These are phyloP conservation scores for Lasiosphaeria hispida DNA, from an alignment of 495 filamentous ascomycete genomes.

Conservation along the genomic window DNA sequence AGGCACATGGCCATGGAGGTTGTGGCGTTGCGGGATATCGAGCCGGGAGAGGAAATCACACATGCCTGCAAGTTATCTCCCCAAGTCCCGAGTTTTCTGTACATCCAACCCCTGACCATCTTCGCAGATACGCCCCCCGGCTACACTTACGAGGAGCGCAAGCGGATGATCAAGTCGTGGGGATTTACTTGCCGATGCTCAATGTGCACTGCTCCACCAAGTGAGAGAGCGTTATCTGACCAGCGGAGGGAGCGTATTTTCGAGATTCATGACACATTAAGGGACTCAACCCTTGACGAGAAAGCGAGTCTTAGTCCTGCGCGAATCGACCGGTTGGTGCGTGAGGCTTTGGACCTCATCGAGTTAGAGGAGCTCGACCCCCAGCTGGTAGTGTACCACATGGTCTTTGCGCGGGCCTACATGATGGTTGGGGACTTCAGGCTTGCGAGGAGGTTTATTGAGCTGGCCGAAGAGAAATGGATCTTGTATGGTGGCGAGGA, in stretches of 20 bases:
- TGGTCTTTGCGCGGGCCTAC: conserved; percentile 31
- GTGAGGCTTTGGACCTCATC: conserved; percentile 29
- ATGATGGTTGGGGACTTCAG: conserved; percentile 24
- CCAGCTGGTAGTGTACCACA: conserved; percentile 34
- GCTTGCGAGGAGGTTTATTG: conserved; percentile 26
- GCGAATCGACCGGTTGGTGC: conserved; percentile 18
- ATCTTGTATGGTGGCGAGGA: conserved; percentile 34
- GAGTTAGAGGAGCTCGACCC: conserved; percentile 29
- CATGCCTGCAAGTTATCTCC: conserved; percentile 32
- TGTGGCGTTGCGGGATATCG: conserved; percentile 32
- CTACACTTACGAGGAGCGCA: conserved; percentile 28
- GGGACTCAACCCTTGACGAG: conserved; percentile 1
- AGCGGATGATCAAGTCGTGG: conserved; percentile 27
- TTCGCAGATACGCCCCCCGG: conserved; percentile 33
- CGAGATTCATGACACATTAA: conserved; percentile 26
- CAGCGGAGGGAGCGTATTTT: conserved; percentile 24
- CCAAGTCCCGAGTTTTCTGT: neutral
- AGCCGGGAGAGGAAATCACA: conserved; percentile 33
- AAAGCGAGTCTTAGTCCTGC: conserved; percentile 9
- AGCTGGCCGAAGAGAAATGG: conserved; percentile 31
- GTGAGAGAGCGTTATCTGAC: conserved; percentile 23
- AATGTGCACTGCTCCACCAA: conserved; percentile 25
- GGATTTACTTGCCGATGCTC: conserved; percentile 34
- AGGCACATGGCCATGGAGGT: conserved; percentile 31
- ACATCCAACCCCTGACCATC: neutral